Conservation (phyloP, 768 basidiomycete species). For the Paxillus rubicundulus region DNA sequence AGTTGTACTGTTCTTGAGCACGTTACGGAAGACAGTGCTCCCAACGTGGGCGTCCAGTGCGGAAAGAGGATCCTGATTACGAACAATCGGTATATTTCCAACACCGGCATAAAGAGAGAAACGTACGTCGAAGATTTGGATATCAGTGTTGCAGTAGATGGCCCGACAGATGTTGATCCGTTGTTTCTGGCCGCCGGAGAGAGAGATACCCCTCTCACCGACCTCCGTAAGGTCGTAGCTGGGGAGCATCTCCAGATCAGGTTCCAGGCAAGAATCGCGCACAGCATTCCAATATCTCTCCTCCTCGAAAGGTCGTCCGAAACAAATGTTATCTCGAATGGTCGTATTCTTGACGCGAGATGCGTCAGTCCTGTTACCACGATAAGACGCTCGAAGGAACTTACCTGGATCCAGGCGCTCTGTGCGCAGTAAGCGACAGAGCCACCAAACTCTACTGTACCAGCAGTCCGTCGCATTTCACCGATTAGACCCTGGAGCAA, state of each 20-base stretch:
- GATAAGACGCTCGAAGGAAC: neutral
- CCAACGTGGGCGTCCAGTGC: constrained; percentile 93
- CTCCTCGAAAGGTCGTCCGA: constrained; percentile 80
- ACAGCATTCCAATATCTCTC: constrained; percentile 81
- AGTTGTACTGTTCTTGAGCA: constrained; percentile 58
- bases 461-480: constrained; percentile 75
- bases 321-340: constrained; percentile 85
- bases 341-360: constrained; percentile 60
- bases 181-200: constrained; percentile 82
- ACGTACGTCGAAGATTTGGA: constrained; percentile 76
- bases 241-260: constrained; percentile 74
- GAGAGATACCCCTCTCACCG: constrained; percentile 83
- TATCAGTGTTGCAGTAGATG: constrained; percentile 82
- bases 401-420: constrained; percentile 85
- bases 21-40: constrained; percentile 81
- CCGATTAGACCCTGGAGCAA: constrained; percentile 74
- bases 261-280: constrained; percentile 71
- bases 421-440: constrained; percentile 83
- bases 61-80: constrained; percentile 69
- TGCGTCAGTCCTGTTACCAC: neutral
- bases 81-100: neutral
- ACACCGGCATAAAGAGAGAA: neutral
- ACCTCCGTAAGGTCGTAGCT: constrained; percentile 83
- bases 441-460: constrained; percentile 70
- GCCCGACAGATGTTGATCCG: constrained; percentile 84